phyloP scores from a whole-genome alignment of 2,329 filamentous ascomycete genomes.

The Emericellopsis cladophorae region DNA sequence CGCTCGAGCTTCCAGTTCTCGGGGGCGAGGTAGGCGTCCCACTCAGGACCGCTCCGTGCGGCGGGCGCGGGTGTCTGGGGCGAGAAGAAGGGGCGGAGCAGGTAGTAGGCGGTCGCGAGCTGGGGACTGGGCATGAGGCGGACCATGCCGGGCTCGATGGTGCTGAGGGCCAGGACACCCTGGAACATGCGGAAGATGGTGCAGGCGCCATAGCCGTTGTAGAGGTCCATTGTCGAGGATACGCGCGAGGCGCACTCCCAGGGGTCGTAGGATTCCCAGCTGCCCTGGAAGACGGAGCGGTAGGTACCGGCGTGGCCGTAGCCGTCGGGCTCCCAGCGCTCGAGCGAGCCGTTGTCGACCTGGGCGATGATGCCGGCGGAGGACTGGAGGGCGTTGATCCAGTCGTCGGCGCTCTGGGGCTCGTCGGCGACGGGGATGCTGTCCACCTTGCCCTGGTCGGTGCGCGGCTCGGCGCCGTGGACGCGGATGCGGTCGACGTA shows the following conservation, averaged over 20 bases:
- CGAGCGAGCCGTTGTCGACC: constrained; percentile 57
- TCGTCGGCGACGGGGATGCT: not conserved
- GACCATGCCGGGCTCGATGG: constrained; percentile 52
- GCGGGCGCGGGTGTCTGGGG: constrained; percentile 28
- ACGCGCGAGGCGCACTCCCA: constrained; percentile 42
- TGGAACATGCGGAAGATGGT: constrained; percentile 49
- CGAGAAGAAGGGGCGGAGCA: constrained; percentile 48
- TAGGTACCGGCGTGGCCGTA: constrained; percentile 49
- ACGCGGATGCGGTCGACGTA: constrained; percentile 61
- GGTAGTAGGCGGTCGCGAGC: constrained; percentile 63
- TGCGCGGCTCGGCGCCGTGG: constrained; percentile 25
- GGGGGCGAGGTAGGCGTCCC: constrained; percentile 37
- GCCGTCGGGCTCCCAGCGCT: constrained; percentile 59
- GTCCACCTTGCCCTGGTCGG: constrained; percentile 1
- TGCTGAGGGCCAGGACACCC: constrained; percentile 40
- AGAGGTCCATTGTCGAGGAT: constrained; percentile 39
- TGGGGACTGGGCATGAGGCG: constrained; percentile 62
- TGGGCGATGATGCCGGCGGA: constrained; percentile 47
- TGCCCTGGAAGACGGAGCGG: constrained; percentile 36
- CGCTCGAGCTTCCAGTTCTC: constrained; percentile 30
- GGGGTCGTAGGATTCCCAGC: constrained; percentile 43
- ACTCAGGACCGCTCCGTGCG: constrained; percentile 23
- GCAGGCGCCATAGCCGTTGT: constrained; percentile 44
- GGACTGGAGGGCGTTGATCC: constrained; percentile 25
- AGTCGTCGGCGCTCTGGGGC: constrained; percentile 21